Conservation (phyloP, 495 filamentous ascomycete genomes). For the Tuber indicum region DNA sequence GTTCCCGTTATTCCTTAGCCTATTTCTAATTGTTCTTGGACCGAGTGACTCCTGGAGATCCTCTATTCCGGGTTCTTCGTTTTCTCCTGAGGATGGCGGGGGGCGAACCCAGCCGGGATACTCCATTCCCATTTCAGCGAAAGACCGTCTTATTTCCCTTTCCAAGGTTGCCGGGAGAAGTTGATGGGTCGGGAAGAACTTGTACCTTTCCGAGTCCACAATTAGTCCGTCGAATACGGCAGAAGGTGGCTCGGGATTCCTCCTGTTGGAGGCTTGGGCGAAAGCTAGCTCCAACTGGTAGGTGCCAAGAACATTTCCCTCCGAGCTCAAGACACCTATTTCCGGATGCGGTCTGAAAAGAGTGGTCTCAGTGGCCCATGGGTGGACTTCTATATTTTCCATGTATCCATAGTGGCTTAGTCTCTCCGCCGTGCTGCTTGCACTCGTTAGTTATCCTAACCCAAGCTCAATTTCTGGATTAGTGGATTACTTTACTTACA, state of each 20-base stretch:
- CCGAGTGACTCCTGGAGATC: background rate
- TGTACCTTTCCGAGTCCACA: background rate
- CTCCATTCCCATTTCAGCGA: background rate
- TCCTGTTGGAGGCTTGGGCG: background rate
- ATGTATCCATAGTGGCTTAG: conserved; percentile 31
- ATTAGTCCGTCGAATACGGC: background rate
- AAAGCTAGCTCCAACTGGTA: background rate
- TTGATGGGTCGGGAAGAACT: background rate
- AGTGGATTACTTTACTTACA: conserved; percentile 14
- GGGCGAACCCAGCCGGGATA: background rate
- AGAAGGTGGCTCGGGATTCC: background rate
- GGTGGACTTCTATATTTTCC: conserved; percentile 9
- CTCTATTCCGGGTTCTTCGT: background rate
- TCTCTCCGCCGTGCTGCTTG: conserved; percentile 22
- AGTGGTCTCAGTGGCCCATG: conserved; percentile 27
- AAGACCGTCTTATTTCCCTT: background rate
- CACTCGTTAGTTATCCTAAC: background rate
- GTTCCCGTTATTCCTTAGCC: background rate
- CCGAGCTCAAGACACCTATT: background rate
- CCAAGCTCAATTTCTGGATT: background rate
- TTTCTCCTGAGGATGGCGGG: background rate
- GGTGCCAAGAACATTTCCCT: background rate
- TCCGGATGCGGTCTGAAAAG: conserved; percentile 24
- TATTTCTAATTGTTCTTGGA: background rate
- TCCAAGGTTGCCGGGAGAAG: background rate